These are phyloP conservation scores for Cylindrodendrum hubeiense DNA, from an alignment of 2,329 filamentous ascomycete genomes.

Conservation along the genomic window DNA sequence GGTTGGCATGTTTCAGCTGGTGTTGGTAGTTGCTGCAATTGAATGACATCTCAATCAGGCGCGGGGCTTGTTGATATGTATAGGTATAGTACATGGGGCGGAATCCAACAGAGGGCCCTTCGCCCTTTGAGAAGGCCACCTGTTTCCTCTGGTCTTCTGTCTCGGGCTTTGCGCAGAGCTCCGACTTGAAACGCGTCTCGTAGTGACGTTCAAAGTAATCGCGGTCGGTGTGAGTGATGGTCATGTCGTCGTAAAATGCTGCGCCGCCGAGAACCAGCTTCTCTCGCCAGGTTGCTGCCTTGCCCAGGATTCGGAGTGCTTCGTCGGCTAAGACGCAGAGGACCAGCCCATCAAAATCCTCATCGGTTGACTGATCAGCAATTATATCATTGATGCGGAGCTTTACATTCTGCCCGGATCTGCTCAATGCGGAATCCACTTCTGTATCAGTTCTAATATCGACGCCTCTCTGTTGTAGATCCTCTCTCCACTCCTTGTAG, in stretches of 20 bases:
- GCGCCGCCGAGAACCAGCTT: conserved; percentile 77
- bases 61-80: conserved; percentile 66
- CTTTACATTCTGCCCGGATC: conserved; percentile 64
- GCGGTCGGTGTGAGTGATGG: conserved; percentile 75
- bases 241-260: conserved; percentile 77
- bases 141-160: conserved; percentile 53
- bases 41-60: conserved; percentile 77
- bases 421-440: conserved; percentile 63
- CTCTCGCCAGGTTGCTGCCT: conserved; percentile 71
- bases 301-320: conserved; percentile 70
- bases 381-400: conserved; percentile 64
- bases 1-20: conserved; percentile 67
- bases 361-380: conserved; percentile 60
- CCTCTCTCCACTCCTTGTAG: conserved; percentile 69
- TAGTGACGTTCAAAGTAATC: conserved; percentile 77
- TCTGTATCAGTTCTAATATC: conserved; percentile 68
- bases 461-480: conserved; percentile 66
- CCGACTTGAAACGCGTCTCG: conserved; percentile 68
- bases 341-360: conserved; percentile 75
- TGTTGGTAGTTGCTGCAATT: conserved; percentile 83
- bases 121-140: conserved; percentile 56
- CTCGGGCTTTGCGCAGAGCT: conserved; percentile 63
- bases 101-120: conserved; percentile 66
- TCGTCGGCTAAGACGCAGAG: conserved; percentile 75
- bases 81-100: conserved; percentile 76